Evolutionary conservation across 306 rosid genomes (phyloP).

Genomic region (Prunus mongolica): DNA sequence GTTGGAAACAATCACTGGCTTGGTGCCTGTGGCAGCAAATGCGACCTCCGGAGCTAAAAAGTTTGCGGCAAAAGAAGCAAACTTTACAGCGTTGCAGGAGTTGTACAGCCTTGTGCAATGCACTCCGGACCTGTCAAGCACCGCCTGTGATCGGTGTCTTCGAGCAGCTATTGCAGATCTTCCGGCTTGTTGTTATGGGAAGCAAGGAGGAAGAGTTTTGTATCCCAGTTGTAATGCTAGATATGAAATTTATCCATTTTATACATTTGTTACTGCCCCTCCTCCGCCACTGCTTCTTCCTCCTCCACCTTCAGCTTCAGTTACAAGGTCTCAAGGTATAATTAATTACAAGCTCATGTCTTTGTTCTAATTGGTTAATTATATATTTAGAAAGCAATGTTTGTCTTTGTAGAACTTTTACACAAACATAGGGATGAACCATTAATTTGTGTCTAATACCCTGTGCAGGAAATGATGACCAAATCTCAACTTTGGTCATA

Average conservation of each 20-base stretch:
- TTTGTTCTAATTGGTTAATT: neutral
- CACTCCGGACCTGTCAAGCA: conserved; percentile 18
- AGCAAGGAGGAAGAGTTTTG: conserved; percentile 13
- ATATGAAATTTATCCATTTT: conserved; percentile 18
- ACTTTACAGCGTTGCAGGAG: neutral
- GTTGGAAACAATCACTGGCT: neutral
- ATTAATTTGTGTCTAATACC: neutral
- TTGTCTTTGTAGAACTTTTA: neutral
- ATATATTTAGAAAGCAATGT: neutral
- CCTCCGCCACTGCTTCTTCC: neutral
- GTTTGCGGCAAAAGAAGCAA: neutral
- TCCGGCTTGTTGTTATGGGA: neutral
- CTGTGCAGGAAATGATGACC: neutral
- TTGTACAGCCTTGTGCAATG: conserved; percentile 35
- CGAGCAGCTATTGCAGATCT: neutral
- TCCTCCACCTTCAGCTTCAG: neutral
- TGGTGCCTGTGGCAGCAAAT: neutral
- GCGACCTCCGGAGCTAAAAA: neutral
- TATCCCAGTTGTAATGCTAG: conserved; percentile 30
- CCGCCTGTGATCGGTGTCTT: conserved; percentile 17
- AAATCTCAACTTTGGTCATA: conserved; percentile 2
- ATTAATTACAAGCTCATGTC: conserved; percentile 29
- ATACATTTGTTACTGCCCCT: neutral
- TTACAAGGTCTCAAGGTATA: conserved; percentile 30
- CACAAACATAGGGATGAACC: neutral